Evolutionary conservation across 495 filamentous ascomycete genomes (phyloP).

Genomic region (Penicillium atrosanguineum): DNA sequence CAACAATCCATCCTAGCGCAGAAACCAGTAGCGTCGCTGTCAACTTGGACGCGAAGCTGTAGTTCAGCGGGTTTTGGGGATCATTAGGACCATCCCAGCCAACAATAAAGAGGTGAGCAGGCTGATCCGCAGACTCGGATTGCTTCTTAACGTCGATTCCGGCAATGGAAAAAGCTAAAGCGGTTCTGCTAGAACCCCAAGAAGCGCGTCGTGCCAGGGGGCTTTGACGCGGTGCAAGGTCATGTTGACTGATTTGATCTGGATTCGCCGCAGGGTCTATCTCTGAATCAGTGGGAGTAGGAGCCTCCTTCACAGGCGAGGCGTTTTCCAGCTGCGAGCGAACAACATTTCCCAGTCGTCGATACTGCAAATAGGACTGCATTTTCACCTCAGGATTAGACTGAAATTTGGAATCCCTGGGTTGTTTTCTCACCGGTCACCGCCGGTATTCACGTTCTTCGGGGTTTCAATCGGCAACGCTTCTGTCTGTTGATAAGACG

Average conservation of each 20-base stretch:
- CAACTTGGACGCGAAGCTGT: slow-evolving; percentile 35
- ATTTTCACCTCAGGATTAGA: slow-evolving; percentile 21
- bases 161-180: slow-evolving; percentile 30
- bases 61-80: slow-evolving; percentile 57
- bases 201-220: slow-evolving; percentile 13
- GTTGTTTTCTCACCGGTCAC: slow-evolving; percentile 16
- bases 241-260: not conserved
- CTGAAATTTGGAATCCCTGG: slow-evolving; percentile 1
- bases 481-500: not conserved
- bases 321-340: slow-evolving; percentile 23
- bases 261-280: not conserved
- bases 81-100: slow-evolving; percentile 55
- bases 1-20: slow-evolving; percentile 48
- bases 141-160: slow-evolving; percentile 39
- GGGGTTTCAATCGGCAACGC: too few species aligned
- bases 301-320: slow-evolving; percentile 7
- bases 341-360: slow-evolving; percentile 35
- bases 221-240: not conserved
- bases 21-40: slow-evolving; percentile 51
- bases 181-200: slow-evolving; percentile 26
- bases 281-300: not conserved
- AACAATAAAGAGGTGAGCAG: slow-evolving; percentile 47
- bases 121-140: slow-evolving; percentile 23
- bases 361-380: slow-evolving; percentile 42
- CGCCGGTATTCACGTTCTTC: not conserved